These are phyloP conservation scores for Samsoniella hepiali DNA, from an alignment of 2,329 filamentous ascomycete genomes.

Conservation along the genomic window DNA sequence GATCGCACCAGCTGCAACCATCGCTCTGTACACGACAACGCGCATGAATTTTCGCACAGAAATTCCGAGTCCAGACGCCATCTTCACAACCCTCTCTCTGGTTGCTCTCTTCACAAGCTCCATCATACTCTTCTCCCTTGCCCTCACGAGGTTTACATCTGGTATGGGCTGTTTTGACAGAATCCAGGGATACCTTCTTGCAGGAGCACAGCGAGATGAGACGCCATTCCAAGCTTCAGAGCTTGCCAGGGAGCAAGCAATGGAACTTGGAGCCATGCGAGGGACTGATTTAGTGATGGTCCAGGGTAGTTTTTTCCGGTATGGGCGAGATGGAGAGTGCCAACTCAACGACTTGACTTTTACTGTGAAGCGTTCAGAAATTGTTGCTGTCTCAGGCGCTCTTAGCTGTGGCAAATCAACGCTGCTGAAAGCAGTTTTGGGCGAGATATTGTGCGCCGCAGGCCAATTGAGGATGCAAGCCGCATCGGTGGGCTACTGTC, in stretches of 20 bases:
- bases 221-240: background rate
- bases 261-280: background rate
- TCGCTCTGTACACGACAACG: constrained; percentile 2
- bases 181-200: constrained; percentile 1
- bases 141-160: constrained; percentile 5
- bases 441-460: background rate
- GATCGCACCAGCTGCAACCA: constrained; percentile 7
- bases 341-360: constrained; percentile 11
- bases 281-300: background rate
- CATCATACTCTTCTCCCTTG: background rate
- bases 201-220: background rate
- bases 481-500: constrained; percentile 9
- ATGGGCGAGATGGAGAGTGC: background rate
- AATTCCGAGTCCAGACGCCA: background rate
- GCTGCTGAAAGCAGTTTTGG: constrained; percentile 6
- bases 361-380: background rate
- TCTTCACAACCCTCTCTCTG: constrained; percentile 11
- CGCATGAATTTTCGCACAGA: constrained; percentile 8
- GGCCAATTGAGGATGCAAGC: background rate
- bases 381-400: constrained; percentile 6
- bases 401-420: constrained; percentile 6
- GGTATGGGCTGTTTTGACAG: constrained; percentile 9
- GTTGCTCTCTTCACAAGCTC: background rate
- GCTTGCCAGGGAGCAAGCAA: background rate
- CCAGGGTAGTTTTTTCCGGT: background rate